phyloP scores from a whole-genome alignment of 805 yeast species.

The Metschnikowia lunata region DNA sequence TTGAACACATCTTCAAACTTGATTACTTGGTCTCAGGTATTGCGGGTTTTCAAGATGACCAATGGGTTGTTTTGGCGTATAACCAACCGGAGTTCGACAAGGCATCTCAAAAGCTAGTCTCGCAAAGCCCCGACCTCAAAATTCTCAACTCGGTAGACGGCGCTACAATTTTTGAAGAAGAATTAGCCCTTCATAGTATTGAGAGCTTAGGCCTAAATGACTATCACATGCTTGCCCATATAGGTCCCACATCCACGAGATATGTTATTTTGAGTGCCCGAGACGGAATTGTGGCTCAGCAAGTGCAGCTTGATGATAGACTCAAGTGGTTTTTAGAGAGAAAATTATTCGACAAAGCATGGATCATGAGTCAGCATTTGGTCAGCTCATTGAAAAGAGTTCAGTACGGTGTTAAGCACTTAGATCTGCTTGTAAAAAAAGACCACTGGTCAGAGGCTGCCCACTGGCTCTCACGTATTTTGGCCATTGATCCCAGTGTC shows the following conservation, averaged over 20 bases:
- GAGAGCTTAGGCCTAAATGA: constrained; percentile 73
- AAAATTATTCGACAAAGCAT: constrained; percentile 60
- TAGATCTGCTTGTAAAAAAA: constrained; percentile 38
- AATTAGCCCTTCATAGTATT: constrained; percentile 53
- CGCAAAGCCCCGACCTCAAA: constrained; percentile 67
- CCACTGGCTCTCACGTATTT: constrained; percentile 35
- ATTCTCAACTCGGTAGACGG: constrained; percentile 62
- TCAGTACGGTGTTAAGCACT: constrained; percentile 55
- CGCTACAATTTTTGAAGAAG: constrained; percentile 75
- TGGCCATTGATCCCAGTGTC: constrained; percentile 18
- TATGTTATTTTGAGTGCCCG: constrained; percentile 74
- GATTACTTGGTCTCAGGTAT: constrained; percentile 70
- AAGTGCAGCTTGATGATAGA: constrained; percentile 64
- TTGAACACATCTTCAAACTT: constrained; percentile 46
- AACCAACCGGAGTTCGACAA: constrained; percentile 33
- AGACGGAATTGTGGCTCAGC: constrained; percentile 75
- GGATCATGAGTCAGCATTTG: constrained; percentile 67
- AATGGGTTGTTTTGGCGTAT: constrained; percentile 56
- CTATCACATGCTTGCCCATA: constrained; percentile 58
- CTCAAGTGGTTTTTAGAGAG: constrained; percentile 66
- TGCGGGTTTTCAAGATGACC: constrained; percentile 68
- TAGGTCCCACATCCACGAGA: constrained; percentile 36
- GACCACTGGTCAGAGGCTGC: constrained; percentile 57
- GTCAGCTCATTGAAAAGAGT: constrained; percentile 48
- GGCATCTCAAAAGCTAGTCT: constrained; percentile 18